phyloP scores from a whole-genome alignment of 2,329 filamentous ascomycete species.

The Lizonia empirigonia region DNA sequence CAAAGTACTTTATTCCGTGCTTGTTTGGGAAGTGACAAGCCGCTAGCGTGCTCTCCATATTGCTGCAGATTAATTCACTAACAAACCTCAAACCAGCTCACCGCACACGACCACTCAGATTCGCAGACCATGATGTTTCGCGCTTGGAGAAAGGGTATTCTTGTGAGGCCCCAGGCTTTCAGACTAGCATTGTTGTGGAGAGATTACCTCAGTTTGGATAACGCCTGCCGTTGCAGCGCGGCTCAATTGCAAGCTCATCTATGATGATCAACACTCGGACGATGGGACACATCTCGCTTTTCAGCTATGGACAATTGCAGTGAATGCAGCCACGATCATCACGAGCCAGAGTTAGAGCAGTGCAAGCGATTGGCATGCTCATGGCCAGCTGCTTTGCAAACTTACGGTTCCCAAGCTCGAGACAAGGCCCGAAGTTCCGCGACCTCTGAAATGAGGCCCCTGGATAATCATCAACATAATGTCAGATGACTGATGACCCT shows the following conservation, averaged over 20 bases:
- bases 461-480: constrained; percentile 19
- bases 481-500: constrained; percentile 31
- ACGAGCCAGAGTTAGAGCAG: background rate
- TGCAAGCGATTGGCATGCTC: background rate
- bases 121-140: background rate
- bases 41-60: constrained; percentile 15
- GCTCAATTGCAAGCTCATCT: constrained; percentile 7
- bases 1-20: constrained; percentile 9
- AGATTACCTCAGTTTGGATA: background rate
- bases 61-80: constrained; percentile 21
- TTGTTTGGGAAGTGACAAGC: constrained; percentile 6
- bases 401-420: background rate
- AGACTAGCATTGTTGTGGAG: background rate
- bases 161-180: background rate
- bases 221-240: background rate
- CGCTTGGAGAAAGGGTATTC: background rate
- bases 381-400: background rate
- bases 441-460: constrained; percentile 24
- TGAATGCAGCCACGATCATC: background rate
- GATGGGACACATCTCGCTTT: too few species aligned
- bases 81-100: constrained; percentile 23
- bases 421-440: constrained; percentile 21
- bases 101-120: constrained; percentile 21
- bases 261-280: too few species aligned
- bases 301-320: background rate